Conservation (phyloP, 495 filamentous ascomycete species). For the Xylaria sp. region DNA sequence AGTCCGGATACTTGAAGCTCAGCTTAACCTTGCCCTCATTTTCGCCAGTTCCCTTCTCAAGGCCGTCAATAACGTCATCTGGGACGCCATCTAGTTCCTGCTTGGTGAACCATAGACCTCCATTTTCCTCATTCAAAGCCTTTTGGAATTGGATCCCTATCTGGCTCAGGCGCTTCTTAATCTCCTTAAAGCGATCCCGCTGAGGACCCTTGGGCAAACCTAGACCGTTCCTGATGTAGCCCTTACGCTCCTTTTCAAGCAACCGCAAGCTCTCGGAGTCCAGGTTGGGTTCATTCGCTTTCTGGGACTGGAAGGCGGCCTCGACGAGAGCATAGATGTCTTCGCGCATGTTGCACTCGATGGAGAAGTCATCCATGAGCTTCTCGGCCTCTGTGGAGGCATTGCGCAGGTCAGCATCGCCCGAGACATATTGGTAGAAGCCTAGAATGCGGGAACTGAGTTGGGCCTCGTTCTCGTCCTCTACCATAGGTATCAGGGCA, state of each 20-base stretch:
- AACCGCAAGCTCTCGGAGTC: conserved; percentile 59
- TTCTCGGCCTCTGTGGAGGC: conserved; percentile 66
- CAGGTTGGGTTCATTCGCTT: conserved; percentile 49
- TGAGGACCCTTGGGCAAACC: conserved; percentile 60
- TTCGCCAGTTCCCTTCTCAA: conserved; percentile 76
- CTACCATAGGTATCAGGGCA: conserved; percentile 67
- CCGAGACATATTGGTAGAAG: conserved; percentile 84
- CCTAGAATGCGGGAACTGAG: conserved; percentile 67
- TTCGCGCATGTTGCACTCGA: conserved; percentile 67
- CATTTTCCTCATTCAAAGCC: conserved; percentile 67
- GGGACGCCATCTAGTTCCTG: conserved; percentile 67
- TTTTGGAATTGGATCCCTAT: conserved; percentile 65
- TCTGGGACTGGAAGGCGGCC: conserved; percentile 55
- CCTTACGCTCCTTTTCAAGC: conserved; percentile 65
- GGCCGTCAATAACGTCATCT: conserved; percentile 58
- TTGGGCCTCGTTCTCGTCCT: conserved; percentile 69
- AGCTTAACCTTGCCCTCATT: conserved; percentile 66
- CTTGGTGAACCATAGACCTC: conserved; percentile 64
- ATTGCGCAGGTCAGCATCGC: conserved; percentile 70
- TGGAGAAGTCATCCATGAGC: conserved; percentile 64
- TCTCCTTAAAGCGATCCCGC: conserved; percentile 68
- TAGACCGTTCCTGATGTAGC: conserved; percentile 63
- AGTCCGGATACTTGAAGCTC: conserved; percentile 68
- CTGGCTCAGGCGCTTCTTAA: conserved; percentile 66
- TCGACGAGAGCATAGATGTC: conserved; percentile 66